These are phyloP conservation scores for Vanderwaltozyma tropicalis DNA, from an alignment of 805 yeast species.

Conservation along the genomic window DNA sequence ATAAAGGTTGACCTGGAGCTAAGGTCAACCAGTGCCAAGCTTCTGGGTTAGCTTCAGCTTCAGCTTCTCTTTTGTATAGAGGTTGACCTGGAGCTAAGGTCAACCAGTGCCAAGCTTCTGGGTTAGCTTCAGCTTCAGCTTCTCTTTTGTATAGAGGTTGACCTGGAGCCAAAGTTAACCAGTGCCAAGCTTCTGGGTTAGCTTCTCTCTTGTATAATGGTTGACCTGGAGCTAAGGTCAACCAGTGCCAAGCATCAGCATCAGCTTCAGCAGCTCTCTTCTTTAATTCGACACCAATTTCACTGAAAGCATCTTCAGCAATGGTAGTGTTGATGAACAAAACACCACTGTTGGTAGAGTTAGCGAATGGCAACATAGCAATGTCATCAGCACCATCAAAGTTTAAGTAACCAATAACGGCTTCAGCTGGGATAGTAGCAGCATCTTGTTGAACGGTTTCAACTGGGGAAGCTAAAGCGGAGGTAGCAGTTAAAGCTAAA, in stretches of 20 bases:
- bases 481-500: constrained; percentile 7
- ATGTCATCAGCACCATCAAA: constrained; percentile 20
- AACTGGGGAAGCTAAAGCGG: constrained; percentile 19
- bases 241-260: constrained; percentile 26
- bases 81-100: constrained; percentile 19
- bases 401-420: constrained; percentile 24
- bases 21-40: constrained; percentile 18
- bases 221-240: constrained; percentile 16
- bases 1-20: constrained; percentile 20
- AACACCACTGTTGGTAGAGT: constrained; percentile 22
- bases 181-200: constrained; percentile 19
- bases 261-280: constrained; percentile 27
- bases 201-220: constrained; percentile 24
- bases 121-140: constrained; percentile 21
- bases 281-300: constrained; percentile 5
- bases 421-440: constrained; percentile 22
- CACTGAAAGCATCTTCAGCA: constrained; percentile 15
- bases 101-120: constrained; percentile 23
- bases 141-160: constrained; percentile 24
- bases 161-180: constrained; percentile 18
- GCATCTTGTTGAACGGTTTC: constrained; percentile 6
- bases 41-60: constrained; percentile 15
- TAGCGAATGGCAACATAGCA: constrained; percentile 21
- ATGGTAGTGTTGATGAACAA: constrained; percentile 26
- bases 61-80: constrained; percentile 9